Evolutionary conservation across 139 green algal species (phyloP).

Genomic region (Chlamydomonas urium): DNA sequence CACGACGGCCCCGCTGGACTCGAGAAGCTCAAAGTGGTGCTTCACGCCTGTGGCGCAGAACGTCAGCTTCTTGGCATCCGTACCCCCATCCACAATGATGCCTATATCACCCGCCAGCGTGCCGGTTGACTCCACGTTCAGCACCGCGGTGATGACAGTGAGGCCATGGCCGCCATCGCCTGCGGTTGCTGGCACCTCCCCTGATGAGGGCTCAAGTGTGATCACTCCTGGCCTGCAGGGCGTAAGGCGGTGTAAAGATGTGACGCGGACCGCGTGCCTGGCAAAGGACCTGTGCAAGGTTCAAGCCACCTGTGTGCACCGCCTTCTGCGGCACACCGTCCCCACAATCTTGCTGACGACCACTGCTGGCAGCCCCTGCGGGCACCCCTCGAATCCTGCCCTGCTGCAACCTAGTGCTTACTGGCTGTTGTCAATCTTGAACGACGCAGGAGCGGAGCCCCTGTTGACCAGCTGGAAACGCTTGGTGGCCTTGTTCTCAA

Average conservation of each 20-base stretch:
- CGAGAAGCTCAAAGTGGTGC: constrained; percentile 37
- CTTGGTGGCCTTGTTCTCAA: constrained; percentile 37
- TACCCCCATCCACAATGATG: neutral
- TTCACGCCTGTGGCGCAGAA: constrained; percentile 25
- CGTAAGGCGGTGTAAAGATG: too few relatives aligned
- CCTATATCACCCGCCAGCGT: neutral
- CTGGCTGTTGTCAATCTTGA: constrained; percentile 13
- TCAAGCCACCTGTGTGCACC: too few relatives aligned
- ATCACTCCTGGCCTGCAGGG: too few relatives aligned
- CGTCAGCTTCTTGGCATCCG: constrained; percentile 20
- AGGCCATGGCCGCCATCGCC: too few relatives aligned
- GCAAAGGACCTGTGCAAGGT: too few relatives aligned
- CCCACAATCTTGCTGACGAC: neutral
- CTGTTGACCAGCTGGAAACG: constrained; percentile 35
- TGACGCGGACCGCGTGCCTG: too few relatives aligned
- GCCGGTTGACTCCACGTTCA: neutral
- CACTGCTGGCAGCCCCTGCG: neutral
- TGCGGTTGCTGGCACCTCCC: too few relatives aligned
- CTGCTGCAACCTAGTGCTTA: neutral
- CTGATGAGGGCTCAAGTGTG: too few relatives aligned
- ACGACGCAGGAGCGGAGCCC: constrained; percentile 16
- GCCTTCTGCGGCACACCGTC: too few relatives aligned
- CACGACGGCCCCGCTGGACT: constrained; percentile 14
- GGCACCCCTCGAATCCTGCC: neutral
- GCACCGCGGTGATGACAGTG: neutral